Evolutionary conservation across 2,329 filamentous ascomycete species (phyloP).

Genomic region (Exophiala viscosa): DNA sequence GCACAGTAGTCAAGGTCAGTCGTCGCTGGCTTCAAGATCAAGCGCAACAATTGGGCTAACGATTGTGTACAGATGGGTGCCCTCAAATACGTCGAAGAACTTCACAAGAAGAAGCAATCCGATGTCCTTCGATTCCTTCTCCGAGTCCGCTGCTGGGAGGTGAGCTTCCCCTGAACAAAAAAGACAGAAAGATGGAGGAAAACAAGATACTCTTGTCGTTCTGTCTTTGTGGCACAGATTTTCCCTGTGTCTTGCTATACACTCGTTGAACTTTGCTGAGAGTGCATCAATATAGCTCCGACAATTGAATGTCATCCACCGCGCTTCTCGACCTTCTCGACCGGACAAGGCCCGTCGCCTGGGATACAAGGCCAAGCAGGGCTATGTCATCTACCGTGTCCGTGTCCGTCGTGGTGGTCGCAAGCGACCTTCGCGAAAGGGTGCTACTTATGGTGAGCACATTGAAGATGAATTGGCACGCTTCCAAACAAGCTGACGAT

Average conservation of each 20-base stretch:
- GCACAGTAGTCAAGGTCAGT: constrained; percentile 26
- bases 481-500: background rate
- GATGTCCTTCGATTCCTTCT: constrained; percentile 99
- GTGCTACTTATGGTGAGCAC: constrained; percentile 91
- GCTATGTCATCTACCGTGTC: constrained; percentile 99
- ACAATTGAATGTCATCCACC: constrained; percentile 99
- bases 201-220: constrained; percentile 18
- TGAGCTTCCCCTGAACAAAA: constrained; percentile 40
- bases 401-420: constrained; percentile 97
- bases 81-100: constrained; percentile 99
- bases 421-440: constrained; percentile 94
- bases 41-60: constrained; percentile 1
- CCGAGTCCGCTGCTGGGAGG: constrained; percentile 99
- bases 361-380: constrained; percentile 99
- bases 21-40: background rate
- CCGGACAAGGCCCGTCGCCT: constrained; percentile 99
- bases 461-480: background rate
- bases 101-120: constrained; percentile 99
- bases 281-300: constrained; percentile 99
- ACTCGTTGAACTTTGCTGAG: constrained; percentile 99
- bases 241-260: constrained; percentile 68
- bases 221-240: constrained; percentile 36
- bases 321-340: constrained; percentile 94
- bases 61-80: constrained; percentile 74
- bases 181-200: constrained; percentile 5